Conservation (phyloP, 2,329 filamentous ascomycete genomes). For the Fusarium luffae region DNA sequence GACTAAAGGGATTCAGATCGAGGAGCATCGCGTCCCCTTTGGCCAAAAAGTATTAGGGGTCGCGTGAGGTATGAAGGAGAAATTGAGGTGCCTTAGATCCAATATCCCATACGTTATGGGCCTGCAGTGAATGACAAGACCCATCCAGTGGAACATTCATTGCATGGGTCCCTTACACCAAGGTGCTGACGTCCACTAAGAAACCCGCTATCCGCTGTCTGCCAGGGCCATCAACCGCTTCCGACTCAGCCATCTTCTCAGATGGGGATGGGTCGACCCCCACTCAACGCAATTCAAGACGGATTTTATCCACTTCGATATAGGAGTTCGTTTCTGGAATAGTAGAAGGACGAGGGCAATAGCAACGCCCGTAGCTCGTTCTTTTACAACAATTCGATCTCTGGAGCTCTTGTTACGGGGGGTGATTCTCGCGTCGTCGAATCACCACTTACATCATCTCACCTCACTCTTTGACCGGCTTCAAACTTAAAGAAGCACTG, state of each 20-base stretch:
- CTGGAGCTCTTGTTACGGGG: conserved; percentile 2
- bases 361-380: conserved; percentile 6
- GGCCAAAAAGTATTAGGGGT: conserved; percentile 11
- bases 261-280: conserved; percentile 27
- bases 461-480: conserved; percentile 12
- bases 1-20: neutral
- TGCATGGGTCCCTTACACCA: conserved; percentile 10
- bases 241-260: conserved; percentile 29
- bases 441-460: conserved; percentile 30
- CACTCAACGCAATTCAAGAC: conserved; percentile 29
- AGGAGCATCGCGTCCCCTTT: neutral
- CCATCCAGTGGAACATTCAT: neutral
- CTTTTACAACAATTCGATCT: conserved; percentile 17
- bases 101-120: neutral
- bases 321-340: conserved; percentile 34
- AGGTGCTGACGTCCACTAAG: conserved; percentile 7
- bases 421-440: conserved; percentile 10
- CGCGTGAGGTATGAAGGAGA: conserved; percentile 36
- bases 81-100: conserved; percentile 13
- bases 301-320: conserved; percentile 32
- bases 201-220: conserved; percentile 30
- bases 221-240: conserved; percentile 29
- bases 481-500: conserved; percentile 37
- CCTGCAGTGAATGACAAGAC: conserved; percentile 5
- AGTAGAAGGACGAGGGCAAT: conserved; percentile 29